Conservation (phyloP, 202 grass and related monocot species). For the Panicum virgatum region DNA sequence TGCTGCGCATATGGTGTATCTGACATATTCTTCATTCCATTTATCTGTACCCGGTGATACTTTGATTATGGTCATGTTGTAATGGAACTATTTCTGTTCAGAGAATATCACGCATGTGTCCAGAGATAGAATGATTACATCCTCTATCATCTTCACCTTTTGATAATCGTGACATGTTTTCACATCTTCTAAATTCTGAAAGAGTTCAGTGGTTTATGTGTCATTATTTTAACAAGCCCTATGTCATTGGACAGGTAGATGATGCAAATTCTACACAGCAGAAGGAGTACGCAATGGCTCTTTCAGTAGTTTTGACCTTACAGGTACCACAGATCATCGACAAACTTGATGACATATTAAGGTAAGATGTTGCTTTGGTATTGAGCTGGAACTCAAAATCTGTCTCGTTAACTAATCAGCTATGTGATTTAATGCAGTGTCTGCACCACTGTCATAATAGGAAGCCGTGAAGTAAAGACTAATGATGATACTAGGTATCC, state of each 20-base stretch:
- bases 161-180: constrained; percentile 19
- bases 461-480: constrained; percentile 60
- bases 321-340: constrained; percentile 86
- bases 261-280: constrained; percentile 69
- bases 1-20: neutral
- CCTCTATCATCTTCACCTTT: constrained; percentile 18
- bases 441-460: constrained; percentile 91
- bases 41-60: constrained; percentile 18
- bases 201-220: neutral
- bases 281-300: constrained; percentile 91
- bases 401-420: neutral
- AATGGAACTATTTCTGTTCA: constrained; percentile 19
- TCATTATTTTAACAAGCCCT: neutral
- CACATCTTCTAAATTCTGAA: constrained; percentile 17
- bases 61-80: no score
- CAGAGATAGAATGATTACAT: constrained; percentile 7
- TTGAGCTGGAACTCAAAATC: constrained; percentile 3
- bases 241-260: constrained; percentile 73
- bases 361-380: constrained; percentile 52
- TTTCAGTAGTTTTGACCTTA: constrained; percentile 93
- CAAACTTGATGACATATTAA: constrained; percentile 98
- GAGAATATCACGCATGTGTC: neutral
- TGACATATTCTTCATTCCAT: constrained; percentile 22
- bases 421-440: constrained; percentile 62
- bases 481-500: constrained; percentile 82